Percentiles rank a stretch among this genome's conserved stretches.
phyloP scores from a whole-genome alignment of 2,329 filamentous ascomycete species.

The Cladosporium sp. region DNA sequence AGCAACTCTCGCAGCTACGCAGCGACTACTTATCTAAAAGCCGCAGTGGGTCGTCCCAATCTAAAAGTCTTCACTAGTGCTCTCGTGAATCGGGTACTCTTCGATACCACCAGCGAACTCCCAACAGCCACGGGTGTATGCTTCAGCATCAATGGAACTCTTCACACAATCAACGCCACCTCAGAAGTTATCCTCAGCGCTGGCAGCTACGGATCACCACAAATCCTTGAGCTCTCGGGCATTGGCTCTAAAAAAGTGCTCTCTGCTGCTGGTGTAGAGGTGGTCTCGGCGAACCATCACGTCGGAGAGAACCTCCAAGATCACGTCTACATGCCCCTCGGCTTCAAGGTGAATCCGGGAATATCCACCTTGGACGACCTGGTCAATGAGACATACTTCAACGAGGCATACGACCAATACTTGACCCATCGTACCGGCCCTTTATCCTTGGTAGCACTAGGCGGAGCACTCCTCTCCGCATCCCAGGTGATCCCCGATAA shows the following conservation, averaged over 20 bases:
- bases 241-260: conserved; percentile 55
- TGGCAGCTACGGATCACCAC: conserved; percentile 39
- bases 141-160: conserved; percentile 6
- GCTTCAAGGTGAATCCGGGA: not conserved
- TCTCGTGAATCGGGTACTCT: conserved; percentile 7
- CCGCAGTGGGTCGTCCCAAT: conserved; percentile 9
- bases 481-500: not conserved
- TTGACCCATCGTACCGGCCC: conserved; percentile 17
- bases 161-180: conserved; percentile 12
- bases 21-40: conserved; percentile 23
- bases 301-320: conserved; percentile 60
- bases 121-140: conserved; percentile 11
- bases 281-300: conserved; percentile 55
- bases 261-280: conserved; percentile 49
- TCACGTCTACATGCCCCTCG: conserved; percentile 33
- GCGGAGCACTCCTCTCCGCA: conserved; percentile 5
- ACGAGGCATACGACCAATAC: conserved; percentile 13
- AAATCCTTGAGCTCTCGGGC: conserved; percentile 55
- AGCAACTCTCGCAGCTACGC: conserved; percentile 23
- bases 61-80: conserved; percentile 11
- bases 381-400: conserved; percentile 11
- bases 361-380: conserved; percentile 11
- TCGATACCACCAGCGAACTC: conserved; percentile 1
- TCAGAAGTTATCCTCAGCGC: conserved; percentile 39
- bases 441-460: conserved; percentile 11